These are phyloP conservation scores for Pseudogymnoascus sp. DNA, from an alignment of 2,329 filamentous ascomycete genomes.

Conservation along the genomic window DNA sequence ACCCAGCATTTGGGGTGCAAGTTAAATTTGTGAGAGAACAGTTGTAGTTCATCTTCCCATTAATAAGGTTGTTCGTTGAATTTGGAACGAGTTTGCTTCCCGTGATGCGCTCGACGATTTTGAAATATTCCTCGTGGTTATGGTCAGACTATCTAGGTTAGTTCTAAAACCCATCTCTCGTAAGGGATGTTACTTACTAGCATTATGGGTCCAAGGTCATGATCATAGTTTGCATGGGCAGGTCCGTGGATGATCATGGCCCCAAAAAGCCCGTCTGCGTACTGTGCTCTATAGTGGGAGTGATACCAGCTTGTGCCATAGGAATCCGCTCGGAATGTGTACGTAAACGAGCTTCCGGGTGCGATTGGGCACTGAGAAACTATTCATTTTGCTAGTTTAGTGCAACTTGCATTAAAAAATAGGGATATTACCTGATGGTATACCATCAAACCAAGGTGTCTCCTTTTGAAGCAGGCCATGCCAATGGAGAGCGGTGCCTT, in stretches of 20 bases:
- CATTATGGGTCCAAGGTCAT: slow-evolving; percentile 48
- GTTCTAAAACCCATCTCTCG: not conserved
- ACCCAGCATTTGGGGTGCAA: slow-evolving; percentile 18
- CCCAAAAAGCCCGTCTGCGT: slow-evolving; percentile 44
- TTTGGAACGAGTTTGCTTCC: not conserved
- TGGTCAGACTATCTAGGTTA: not conserved
- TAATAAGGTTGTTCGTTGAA: slow-evolving; percentile 25
- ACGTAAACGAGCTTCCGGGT: slow-evolving; percentile 30
- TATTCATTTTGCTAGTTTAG: not conserved
- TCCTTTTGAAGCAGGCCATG: slow-evolving; percentile 29
- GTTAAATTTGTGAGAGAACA: not conserved
- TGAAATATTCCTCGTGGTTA: not conserved
- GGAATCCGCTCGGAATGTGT: slow-evolving; percentile 22
- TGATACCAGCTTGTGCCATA: slow-evolving; percentile 52
- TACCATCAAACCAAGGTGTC: not conserved
- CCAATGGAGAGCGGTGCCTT: slow-evolving; percentile 40
- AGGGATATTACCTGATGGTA: not conserved
- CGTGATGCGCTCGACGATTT: not conserved
- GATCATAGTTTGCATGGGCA: slow-evolving; percentile 48
- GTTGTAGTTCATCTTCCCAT: slow-evolving; percentile 26
- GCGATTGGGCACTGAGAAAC: slow-evolving; percentile 58
- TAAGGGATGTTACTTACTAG: slow-evolving; percentile 12
- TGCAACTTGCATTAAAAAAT: not conserved
- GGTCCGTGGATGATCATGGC: slow-evolving; percentile 55
- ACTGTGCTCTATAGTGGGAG: slow-evolving; percentile 44